Conservation (phyloP, 305 asterid species). For the Fraxinus sp. region DNA sequence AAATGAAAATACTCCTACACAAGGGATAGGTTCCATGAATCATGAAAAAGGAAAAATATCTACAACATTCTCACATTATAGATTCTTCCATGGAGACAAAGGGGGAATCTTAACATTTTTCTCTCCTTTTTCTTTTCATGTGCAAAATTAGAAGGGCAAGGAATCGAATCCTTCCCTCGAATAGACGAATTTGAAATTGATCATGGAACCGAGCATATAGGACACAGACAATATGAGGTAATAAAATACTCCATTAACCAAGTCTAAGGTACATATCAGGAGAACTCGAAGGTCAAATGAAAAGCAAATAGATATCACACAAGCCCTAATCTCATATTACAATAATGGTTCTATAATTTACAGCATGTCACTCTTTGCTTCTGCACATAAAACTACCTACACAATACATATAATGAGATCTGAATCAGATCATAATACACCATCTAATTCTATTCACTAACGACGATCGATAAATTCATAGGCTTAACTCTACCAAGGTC, state of each 20-base stretch:
- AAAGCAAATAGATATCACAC: conserved; percentile 29
- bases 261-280: conserved; percentile 2
- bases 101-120: background rate
- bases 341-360: conserved; percentile 30
- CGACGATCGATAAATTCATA: background rate
- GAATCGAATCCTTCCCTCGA: background rate
- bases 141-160: background rate
- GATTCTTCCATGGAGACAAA: background rate
- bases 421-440: conserved; percentile 24
- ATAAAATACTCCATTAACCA: background rate
- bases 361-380: conserved; percentile 35
- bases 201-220: background rate
- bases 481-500: conserved; percentile 66
- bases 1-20: background rate
- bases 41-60: background rate
- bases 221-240: background rate
- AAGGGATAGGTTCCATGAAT: background rate
- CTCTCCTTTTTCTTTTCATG: background rate
- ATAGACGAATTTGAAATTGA: background rate
- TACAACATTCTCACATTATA: no score
- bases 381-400: conserved; percentile 35
- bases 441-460: conserved; percentile 19
- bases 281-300: conserved; percentile 19
- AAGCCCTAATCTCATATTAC: background rate
- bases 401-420: conserved; percentile 21